phyloP scores from a whole-genome alignment of 2,329 filamentous ascomycete species.

The Albifimbria verrucaria region DNA sequence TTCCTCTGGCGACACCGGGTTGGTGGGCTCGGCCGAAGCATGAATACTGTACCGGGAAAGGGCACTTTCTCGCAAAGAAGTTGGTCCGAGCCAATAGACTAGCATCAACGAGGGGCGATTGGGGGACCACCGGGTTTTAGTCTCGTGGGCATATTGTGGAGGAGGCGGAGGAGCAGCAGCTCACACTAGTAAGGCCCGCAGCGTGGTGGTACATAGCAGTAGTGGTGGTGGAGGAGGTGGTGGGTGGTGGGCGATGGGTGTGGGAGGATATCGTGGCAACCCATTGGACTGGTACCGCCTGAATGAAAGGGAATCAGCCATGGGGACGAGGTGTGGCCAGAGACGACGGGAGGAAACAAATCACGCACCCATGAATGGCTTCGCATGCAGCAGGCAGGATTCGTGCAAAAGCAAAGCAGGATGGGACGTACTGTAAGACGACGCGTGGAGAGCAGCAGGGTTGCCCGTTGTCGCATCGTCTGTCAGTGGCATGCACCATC shows the following conservation, averaged over 20 bases:
- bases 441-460: background rate
- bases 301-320: too few species aligned
- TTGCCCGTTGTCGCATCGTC: background rate
- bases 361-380: background rate
- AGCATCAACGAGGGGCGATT: background rate
- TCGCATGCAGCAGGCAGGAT: background rate
- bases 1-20: background rate
- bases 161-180: background rate
- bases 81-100: background rate
- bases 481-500: background rate
- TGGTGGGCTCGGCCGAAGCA: background rate
- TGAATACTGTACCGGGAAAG: background rate
- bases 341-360: background rate
- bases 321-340: too few species aligned
- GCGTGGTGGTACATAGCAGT: too few species aligned
- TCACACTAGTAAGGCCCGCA: background rate
- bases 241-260: too few species aligned
- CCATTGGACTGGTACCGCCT: background rate
- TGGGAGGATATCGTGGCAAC: background rate
- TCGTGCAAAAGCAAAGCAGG: background rate
- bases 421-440: background rate
- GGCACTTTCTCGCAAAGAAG: background rate
- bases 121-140: background rate
- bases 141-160: background rate
- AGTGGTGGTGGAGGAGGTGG: too few species aligned